A percentile compares a stretch with the other conserved stretches of the same genome.
These are phyloP conservation scores for Hymenotorrendiella dingleyae DNA, from an alignment of 2,329 filamentous ascomycete genomes.

Conservation along the genomic window DNA sequence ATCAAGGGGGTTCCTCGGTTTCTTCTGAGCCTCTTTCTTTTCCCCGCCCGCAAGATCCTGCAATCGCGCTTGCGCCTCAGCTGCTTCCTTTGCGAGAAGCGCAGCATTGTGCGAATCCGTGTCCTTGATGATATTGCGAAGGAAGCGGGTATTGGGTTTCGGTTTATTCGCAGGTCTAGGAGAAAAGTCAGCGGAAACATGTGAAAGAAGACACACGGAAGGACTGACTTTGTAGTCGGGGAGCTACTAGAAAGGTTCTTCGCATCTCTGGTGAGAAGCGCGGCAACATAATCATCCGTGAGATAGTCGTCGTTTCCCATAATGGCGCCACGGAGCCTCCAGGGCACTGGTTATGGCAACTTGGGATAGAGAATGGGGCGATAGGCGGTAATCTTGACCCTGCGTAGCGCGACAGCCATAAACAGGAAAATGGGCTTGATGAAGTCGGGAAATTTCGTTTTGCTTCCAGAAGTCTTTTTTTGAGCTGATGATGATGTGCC, in stretches of 20 bases:
- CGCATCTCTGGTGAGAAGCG: slow-evolving; percentile 75
- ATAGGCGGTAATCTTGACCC: no score
- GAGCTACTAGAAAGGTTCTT: slow-evolving; percentile 38
- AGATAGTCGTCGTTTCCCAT: slow-evolving; percentile 39
- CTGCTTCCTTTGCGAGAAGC: slow-evolving; percentile 74
- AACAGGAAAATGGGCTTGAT: no score
- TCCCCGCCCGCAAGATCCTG: slow-evolving; percentile 48
- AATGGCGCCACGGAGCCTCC: no score
- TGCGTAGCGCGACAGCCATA: no score
- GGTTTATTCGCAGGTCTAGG: slow-evolving; percentile 50
- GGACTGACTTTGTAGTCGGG: slow-evolving; percentile 20
- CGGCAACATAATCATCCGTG: slow-evolving; percentile 74
- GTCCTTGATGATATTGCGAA: slow-evolving; percentile 81
- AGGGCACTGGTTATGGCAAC: no score
- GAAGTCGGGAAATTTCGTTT: no score
- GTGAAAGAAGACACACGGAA: background rate
- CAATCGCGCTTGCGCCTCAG: slow-evolving; percentile 69
- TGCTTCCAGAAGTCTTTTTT: no score
- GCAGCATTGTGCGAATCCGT: slow-evolving; percentile 87
- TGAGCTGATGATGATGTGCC: no score
- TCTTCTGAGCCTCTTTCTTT: slow-evolving; percentile 39
- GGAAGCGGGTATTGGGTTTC: slow-evolving; percentile 87
- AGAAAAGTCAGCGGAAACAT: background rate
- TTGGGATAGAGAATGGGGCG: no score
- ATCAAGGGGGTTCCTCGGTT: slow-evolving; percentile 30